Evolutionary conservation across 1,284 basidiomycete genomes (phyloP).

Genomic region (Amylostereum chailletii): DNA sequence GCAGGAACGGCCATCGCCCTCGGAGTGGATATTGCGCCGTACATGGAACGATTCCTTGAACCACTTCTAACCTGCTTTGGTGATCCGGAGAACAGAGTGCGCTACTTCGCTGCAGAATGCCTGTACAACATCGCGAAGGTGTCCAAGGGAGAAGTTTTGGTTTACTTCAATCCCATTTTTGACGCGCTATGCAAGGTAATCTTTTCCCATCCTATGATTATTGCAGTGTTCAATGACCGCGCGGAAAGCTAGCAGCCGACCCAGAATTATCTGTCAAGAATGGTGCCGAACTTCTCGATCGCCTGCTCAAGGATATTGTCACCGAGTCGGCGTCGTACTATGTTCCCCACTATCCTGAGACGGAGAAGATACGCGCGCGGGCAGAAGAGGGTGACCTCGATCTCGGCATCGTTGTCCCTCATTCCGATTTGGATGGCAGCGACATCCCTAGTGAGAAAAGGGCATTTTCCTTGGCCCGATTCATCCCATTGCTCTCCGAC

Average conservation of each 20-base stretch:
- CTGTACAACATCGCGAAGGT: conserved; percentile 99
- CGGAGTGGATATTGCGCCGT: conserved; percentile 86
- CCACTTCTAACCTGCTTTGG: conserved; percentile 91
- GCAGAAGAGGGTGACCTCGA: conserved; percentile 28
- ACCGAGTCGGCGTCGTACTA: conserved; percentile 95
- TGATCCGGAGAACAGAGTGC: conserved; percentile 90
- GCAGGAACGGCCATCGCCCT: conserved; percentile 95
- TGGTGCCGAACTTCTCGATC: conserved; percentile 95
- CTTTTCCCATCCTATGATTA: conserved; percentile 6
- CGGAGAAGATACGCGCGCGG: conserved; percentile 50
- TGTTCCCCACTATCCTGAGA: conserved; percentile 83
- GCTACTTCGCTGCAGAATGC: conserved; percentile 96
- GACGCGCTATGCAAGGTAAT: conserved; percentile 92
- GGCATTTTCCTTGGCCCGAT: conserved; percentile 90
- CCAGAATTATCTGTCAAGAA: conserved; percentile 97
- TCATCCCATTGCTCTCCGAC: conserved; percentile 91
- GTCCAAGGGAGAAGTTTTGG: conserved; percentile 92
- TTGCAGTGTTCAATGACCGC: neutral
- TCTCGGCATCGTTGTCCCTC: conserved; percentile 52
- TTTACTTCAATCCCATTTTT: conserved; percentile 98
- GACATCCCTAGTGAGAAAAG: conserved; percentile 43
- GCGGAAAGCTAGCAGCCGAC: conserved; percentile 83
- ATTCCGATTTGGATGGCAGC: conserved; percentile 45
- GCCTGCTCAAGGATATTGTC: conserved; percentile 95
- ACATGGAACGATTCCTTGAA: conserved; percentile 89